Conservation (phyloP, 2,329 filamentous ascomycete species). For the Torrubiellomyces zombiae region DNA sequence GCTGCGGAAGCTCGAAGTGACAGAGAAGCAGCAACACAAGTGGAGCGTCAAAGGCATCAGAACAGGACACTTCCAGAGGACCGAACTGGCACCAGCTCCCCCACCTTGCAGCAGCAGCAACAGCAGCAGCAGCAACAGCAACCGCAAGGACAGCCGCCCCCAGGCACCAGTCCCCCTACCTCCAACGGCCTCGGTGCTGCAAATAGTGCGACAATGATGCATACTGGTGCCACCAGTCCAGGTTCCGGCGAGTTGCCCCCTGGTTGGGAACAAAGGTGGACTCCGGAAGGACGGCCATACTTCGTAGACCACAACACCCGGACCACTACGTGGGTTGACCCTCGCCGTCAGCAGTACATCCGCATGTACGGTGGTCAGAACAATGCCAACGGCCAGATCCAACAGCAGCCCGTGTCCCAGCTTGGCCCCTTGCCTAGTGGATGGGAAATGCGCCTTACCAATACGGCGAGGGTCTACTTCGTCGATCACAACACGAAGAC, state of each 20-base stretch:
- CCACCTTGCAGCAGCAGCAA: conserved; percentile 47
- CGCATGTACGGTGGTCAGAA: conserved; percentile 89
- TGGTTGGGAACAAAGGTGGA: conserved; percentile 92
- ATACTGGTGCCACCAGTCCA: conserved; percentile 80
- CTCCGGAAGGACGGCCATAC: conserved; percentile 85
- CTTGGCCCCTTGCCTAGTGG: conserved; percentile 88
- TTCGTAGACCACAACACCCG: conserved; percentile 98
- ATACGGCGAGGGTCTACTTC: conserved; percentile 95
- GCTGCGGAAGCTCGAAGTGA: conserved; percentile 55
- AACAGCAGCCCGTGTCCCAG: conserved; percentile 95
- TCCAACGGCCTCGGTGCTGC: conserved; percentile 15
- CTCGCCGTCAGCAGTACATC: conserved; percentile 92
- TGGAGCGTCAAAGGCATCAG: conserved; percentile 85
- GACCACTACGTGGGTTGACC: conserved; percentile 97
- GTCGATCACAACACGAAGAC: conserved; percentile 99
- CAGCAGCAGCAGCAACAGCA: conserved; percentile 30
- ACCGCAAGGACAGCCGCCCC: conserved; percentile 24
- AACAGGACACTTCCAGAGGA: conserved; percentile 93
- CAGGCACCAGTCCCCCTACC: conserved; percentile 11
- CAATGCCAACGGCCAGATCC: conserved; percentile 70
- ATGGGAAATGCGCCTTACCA: conserved; percentile 99
- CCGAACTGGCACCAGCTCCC: conserved; percentile 82
- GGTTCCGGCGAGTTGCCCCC: conserved; percentile 89
- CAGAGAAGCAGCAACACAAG: conserved; percentile 78
- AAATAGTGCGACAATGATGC: conserved; percentile 65